Evolutionary conservation across 805 yeast species (phyloP), one percentile per base, ranked within the genome.

Genomic region (Candida berthetii): DNA sequence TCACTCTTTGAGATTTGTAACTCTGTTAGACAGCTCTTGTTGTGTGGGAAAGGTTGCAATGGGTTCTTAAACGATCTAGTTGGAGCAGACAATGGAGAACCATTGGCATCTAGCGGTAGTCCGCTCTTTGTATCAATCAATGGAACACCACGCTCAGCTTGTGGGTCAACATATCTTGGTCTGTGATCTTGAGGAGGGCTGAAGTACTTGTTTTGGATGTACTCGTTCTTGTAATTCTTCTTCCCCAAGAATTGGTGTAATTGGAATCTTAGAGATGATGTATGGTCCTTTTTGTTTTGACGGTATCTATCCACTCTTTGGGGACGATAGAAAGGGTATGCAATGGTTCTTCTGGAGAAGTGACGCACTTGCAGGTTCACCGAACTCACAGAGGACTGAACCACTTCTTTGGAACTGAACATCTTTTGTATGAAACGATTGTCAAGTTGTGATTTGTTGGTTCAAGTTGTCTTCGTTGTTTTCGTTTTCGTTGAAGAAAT

Each of bases 1-100:
- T 85, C 71, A 37, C 72, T 72, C 27, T 72, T 68, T 22, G 85
- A 65, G 14, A 91, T 64, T 35, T 76, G 66, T 25, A 72, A 64
- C 45, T 85, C 86, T 20, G 96, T 83, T 48, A 69, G 69, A 46
- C 93, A 82, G 58, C 71, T 71, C 19, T 71, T 64, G 62, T 93
- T 93, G 40, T 69, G 68, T 18, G 96, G 95, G 64, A 93, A 91
- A 15, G 99, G 99, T 46, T 76, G 80, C 48, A 83, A 61, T n/a
- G 42, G 20, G 32, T 40, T 49, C 32, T 50, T 39, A 34, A 37
- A 40, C 7, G n/a, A 29, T 29, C 32, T 29, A 22, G 25, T 22
- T 29, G 32, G 32, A 29, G 6, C 7, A 29, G n/a, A 31, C 22
- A 11, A 22, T 37, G 36, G 42, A 25, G 39, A 47, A 13, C 52